Conservation (phyloP, 2,329 filamentous ascomycete genomes). For the Aureobasidium vineae region DNA sequence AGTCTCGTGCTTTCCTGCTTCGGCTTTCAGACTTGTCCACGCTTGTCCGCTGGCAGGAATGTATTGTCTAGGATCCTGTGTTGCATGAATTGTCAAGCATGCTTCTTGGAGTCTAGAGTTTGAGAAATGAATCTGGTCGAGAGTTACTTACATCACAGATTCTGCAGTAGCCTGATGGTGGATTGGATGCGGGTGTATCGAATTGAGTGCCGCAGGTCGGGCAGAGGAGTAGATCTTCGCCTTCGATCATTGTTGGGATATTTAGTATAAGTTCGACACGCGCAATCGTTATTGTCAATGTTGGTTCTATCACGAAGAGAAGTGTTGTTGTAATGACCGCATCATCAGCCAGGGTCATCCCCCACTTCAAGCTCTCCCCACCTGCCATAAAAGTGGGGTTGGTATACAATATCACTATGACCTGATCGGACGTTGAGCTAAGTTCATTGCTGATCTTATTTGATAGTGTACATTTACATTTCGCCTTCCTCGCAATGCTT, state of each 20-base stretch:
- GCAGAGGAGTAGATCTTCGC: constrained; percentile 57
- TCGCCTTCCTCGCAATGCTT: background rate
- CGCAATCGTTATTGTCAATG: too few relatives aligned
- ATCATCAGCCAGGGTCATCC: constrained; percentile 2
- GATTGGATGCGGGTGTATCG: constrained; percentile 51
- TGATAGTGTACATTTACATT: background rate
- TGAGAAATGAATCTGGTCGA: too few relatives aligned
- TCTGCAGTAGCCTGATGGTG: constrained; percentile 62
- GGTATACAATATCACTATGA: background rate
- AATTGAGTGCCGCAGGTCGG: constrained; percentile 69
- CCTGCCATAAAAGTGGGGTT: constrained; percentile 1
- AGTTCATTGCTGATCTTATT: background rate
- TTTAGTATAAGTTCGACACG: background rate
- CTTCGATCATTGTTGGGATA: constrained; percentile 4
- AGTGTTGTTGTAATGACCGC: background rate
- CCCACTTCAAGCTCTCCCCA: background rate
- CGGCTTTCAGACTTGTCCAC: constrained; percentile 59
- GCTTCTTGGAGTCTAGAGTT: background rate
- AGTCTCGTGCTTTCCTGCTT: constrained; percentile 52
- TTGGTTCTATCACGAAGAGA: too few relatives aligned
- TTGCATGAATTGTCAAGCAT: too few relatives aligned
- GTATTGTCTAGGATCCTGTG: constrained; percentile 63
- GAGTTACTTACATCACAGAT: constrained; percentile 66
- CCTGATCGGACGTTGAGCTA: background rate
- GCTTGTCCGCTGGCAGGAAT: constrained; percentile 63